These are phyloP conservation scores for Xylaria sp. DNA, from an alignment of 2,329 filamentous ascomycete species.

Conservation along the genomic window DNA sequence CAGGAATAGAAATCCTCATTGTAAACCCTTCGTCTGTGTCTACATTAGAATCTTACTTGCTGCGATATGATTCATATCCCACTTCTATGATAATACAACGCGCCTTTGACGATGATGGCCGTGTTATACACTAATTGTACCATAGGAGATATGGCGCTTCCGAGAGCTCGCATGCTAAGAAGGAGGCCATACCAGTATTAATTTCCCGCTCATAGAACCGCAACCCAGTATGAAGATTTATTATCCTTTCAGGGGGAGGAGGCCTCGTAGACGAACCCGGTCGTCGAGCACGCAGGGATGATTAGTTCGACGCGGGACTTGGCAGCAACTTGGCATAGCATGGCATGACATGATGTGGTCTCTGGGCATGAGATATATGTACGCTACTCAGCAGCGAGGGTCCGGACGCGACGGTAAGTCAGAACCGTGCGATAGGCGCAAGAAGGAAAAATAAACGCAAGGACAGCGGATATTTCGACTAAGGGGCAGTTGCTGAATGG, in stretches of 20 bases:
- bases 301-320: conserved; percentile 4
- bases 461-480: background rate
- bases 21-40: background rate
- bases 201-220: background rate
- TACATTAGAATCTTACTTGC: background rate
- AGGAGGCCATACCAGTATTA: too few relatives aligned
- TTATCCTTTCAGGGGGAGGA: background rate
- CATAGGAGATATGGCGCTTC: background rate
- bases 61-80: background rate
- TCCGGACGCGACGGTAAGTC: background rate
- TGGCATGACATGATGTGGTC: background rate
- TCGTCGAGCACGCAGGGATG: conserved; percentile 18
- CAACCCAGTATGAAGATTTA: background rate
- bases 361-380: background rate
- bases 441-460: background rate
- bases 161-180: background rate
- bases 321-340: conserved; percentile 1
- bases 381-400: conserved; percentile 2
- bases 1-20: background rate
- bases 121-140: background rate
- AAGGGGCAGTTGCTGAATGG: background rate
- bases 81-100: background rate
- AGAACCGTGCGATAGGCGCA: conserved; percentile 2
- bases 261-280: background rate
- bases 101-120: background rate